Evolutionary conservation across 768 basidiomycete genomes (phyloP).

Genomic region (Strobilomyces echinocephalus): DNA sequence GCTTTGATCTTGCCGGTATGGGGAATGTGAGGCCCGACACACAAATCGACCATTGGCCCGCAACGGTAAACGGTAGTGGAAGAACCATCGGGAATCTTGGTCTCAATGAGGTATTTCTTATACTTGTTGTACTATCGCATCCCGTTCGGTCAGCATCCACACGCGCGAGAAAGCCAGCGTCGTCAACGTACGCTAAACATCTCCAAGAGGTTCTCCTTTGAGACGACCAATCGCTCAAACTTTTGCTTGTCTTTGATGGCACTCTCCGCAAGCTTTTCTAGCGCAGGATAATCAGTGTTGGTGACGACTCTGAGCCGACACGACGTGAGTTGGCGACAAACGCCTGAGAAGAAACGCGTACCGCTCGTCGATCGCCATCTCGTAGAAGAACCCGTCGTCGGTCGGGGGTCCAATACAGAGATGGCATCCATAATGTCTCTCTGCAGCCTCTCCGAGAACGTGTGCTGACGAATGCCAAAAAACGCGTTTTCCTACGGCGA

Average conservation of each 20-base stretch:
- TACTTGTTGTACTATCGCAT: slow-evolving; percentile 92
- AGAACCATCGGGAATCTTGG: slow-evolving; percentile 47
- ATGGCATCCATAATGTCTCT: slow-evolving; percentile 95
- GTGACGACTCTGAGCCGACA: slow-evolving; percentile 56
- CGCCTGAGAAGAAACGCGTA: slow-evolving; percentile 21
- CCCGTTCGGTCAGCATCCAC: slow-evolving; percentile 1
- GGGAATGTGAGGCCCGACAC: slow-evolving; percentile 95
- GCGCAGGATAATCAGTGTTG: slow-evolving; percentile 75
- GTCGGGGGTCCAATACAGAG: slow-evolving; percentile 96
- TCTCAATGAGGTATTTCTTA: background rate
- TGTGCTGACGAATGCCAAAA: slow-evolving; percentile 99
- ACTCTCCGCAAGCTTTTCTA: slow-evolving; percentile 84
- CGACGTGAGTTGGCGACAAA: too few relatives aligned
- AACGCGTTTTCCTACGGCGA: slow-evolving; percentile 74
- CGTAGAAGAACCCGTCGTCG: slow-evolving; percentile 98
- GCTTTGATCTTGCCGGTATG: slow-evolving; percentile 98
- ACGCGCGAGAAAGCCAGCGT: background rate
- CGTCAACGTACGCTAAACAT: slow-evolving; percentile 84
- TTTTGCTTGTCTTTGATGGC: slow-evolving; percentile 96
- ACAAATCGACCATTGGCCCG: slow-evolving; percentile 97
- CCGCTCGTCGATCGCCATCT: slow-evolving; percentile 89
- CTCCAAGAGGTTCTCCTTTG: slow-evolving; percentile 91
- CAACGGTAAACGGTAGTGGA: slow-evolving; percentile 98
- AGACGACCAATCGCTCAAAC: slow-evolving; percentile 89
- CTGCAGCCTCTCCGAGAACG: slow-evolving; percentile 93